These are phyloP conservation scores for Chenopodium quinoa DNA, from an alignment of 148 eudicot genomes.

Conservation along the genomic window DNA sequence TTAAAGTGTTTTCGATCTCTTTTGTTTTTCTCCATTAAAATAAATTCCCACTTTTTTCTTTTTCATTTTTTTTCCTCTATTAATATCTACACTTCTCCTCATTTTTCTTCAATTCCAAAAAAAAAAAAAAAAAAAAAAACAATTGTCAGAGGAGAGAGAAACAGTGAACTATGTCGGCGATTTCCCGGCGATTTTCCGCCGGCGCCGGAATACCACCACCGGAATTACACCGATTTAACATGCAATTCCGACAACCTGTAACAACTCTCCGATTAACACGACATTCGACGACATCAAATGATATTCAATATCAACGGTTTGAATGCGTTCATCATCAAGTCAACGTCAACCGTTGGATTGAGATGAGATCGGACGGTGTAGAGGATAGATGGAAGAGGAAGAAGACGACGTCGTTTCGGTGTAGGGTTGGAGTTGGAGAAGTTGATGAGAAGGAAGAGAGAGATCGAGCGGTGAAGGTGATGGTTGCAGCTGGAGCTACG, in stretches of 20 bases:
- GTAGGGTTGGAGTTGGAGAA: conserved; percentile 15
- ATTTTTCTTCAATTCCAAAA: neutral
- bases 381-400: neutral
- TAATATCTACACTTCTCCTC: neutral
- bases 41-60: too few relatives aligned
- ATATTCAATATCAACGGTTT: neutral
- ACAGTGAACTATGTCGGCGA: conserved; percentile 14
- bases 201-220: conserved; percentile 15
- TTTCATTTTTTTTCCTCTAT: neutral
- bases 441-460: conserved; percentile 12
- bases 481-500: conserved; percentile 62
- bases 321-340: neutral
- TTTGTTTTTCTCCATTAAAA: too few relatives aligned
- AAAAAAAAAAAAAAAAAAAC: too few relatives aligned
- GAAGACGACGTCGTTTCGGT: conserved; percentile 9
- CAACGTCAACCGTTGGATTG: conserved; percentile 11
- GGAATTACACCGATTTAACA: neutral
- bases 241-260: neutral
- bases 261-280: conserved; percentile 3
- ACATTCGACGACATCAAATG: conserved; percentile 26
- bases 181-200: conserved; percentile 28
- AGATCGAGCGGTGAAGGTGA: conserved; percentile 43
- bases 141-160: too few relatives aligned
- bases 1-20: too few relatives aligned
- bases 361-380: conserved; percentile 17